Conservation (phyloP, 805 yeast species). For the Teunomyces barrocoloradensis region DNA sequence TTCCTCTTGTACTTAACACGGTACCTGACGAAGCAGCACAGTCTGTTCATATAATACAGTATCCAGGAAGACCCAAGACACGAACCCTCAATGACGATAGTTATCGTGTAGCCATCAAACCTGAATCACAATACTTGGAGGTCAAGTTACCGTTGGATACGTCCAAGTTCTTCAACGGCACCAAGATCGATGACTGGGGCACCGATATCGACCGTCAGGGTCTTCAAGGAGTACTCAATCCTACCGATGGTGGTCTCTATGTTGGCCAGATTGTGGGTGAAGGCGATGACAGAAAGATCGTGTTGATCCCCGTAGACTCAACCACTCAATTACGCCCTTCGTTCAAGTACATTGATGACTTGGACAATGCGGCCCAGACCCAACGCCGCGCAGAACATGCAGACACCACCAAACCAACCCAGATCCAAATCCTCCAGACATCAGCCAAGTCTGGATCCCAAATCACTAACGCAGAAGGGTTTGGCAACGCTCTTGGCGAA, state of each 20-base stretch:
- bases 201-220: constrained; percentile 56
- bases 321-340: constrained; percentile 79
- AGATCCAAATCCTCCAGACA: constrained; percentile 41
- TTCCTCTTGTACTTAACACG: constrained; percentile 32
- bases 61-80: constrained; percentile 45
- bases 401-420: constrained; percentile 23
- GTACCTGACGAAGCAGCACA: constrained; percentile 22
- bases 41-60: constrained; percentile 39
- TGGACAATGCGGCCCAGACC: constrained; percentile 43
- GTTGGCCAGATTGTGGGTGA: constrained; percentile 27
- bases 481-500: constrained; percentile 33
- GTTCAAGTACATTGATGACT: constrained; percentile 73
- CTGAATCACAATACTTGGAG: constrained; percentile 62
- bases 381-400: constrained; percentile 38
- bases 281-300: constrained; percentile 41
- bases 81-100: constrained; percentile 36
- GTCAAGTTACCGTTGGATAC: constrained; percentile 76
- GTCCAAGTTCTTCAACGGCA: constrained; percentile 60
- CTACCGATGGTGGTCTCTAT: constrained; percentile 47
- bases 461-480: constrained; percentile 24
- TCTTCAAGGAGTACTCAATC: constrained; percentile 66
- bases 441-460: constrained; percentile 32
- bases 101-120: constrained; percentile 55
- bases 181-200: constrained; percentile 65
- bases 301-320: constrained; percentile 62